Percentiles rank a stretch among this genome's conserved stretches.
Evolutionary conservation across 2,329 filamentous ascomycete genomes (phyloP).

Genomic region (Fusarium nisikadoi): DNA sequence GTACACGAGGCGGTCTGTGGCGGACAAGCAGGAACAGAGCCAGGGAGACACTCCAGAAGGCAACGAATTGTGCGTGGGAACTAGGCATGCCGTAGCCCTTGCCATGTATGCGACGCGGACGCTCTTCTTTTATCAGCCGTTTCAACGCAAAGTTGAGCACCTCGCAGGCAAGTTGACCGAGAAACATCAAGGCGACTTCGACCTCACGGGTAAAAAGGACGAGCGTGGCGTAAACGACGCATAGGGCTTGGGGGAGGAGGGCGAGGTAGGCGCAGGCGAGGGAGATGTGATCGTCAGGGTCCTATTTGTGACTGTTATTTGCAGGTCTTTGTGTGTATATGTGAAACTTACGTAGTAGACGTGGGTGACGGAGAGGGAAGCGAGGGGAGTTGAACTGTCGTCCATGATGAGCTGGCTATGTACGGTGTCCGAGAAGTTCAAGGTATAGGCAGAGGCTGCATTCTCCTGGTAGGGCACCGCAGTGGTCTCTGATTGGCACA

Average conservation of each 20-base stretch:
- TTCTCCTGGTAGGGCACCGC: slow-evolving; percentile 3
- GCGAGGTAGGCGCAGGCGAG: slow-evolving; percentile 93
- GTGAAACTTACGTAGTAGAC: slow-evolving; percentile 83
- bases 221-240: slow-evolving; percentile 88
- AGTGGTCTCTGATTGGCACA: neutral
- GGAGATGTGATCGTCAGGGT: slow-evolving; percentile 85
- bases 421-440: neutral
- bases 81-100: slow-evolving; percentile 98
- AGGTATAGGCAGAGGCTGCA: slow-evolving; percentile 6
- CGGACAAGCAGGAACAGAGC: slow-evolving; percentile 85
- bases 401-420: slow-evolving; percentile 38
- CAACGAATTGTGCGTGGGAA: slow-evolving; percentile 94
- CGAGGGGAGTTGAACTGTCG: slow-evolving; percentile 66
- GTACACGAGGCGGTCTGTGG: slow-evolving; percentile 67
- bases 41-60: slow-evolving; percentile 89
- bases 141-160: slow-evolving; percentile 90
- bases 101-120: slow-evolving; percentile 83
- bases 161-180: slow-evolving; percentile 91
- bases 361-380: slow-evolving; percentile 93
- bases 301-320: slow-evolving; percentile 62
- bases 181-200: slow-evolving; percentile 90
- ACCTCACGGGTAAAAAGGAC: slow-evolving; percentile 91
- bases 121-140: slow-evolving; percentile 89
- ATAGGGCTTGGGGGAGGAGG: slow-evolving; percentile 90
- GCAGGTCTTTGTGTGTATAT: neutral